A percentile compares a stretch with the other conserved stretches of the same genome.
Conservation (phyloP, 768 basidiomycete genomes). For the Boletus pseudopeckii region DNA sequence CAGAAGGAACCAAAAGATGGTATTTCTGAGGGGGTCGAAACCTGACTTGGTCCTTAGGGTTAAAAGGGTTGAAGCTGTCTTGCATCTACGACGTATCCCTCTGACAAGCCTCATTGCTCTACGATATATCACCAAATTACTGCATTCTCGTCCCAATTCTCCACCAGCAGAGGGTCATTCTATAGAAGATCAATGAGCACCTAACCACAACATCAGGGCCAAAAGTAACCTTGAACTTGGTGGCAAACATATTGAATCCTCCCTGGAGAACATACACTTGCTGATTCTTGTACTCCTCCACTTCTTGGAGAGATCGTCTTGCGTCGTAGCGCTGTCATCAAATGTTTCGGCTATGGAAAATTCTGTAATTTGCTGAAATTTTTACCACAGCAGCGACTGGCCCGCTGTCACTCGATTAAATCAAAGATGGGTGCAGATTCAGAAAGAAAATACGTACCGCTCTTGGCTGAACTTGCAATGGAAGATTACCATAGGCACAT, state of each 20-base stretch:
- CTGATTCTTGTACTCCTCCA: slow-evolving; percentile 45
- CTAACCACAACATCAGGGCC: not conserved
- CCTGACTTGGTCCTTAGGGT: not conserved
- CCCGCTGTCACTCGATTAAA: slow-evolving; percentile 44
- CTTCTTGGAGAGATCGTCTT: slow-evolving; percentile 44
- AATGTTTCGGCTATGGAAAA: slow-evolving; percentile 3
- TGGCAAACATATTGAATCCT: slow-evolving; percentile 72
- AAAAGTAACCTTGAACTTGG: slow-evolving; percentile 54
- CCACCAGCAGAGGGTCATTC: slow-evolving; percentile 68
- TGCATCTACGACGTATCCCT: not conserved
- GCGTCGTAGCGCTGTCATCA: slow-evolving; percentile 60
- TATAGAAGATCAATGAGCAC: slow-evolving; percentile 23
- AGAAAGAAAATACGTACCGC: slow-evolving; percentile 45
- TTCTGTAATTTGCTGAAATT: not conserved
- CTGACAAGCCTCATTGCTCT: not conserved
- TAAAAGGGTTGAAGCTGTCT: not conserved
- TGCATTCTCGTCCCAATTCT: slow-evolving; percentile 61
- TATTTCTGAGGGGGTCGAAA: slow-evolving; percentile 7
- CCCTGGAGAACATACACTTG: slow-evolving; percentile 65
- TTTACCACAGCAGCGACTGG: slow-evolving; percentile 74
- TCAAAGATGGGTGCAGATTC: not conserved
- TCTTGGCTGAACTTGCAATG: slow-evolving; percentile 77
- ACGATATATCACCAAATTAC: slow-evolving; percentile 50
- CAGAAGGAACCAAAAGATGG: slow-evolving; percentile 34
- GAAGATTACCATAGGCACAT: slow-evolving; percentile 64